Base-by-base conservation (phyloP, 257 asterid species). In the Scutellaria barbata region DNA sequence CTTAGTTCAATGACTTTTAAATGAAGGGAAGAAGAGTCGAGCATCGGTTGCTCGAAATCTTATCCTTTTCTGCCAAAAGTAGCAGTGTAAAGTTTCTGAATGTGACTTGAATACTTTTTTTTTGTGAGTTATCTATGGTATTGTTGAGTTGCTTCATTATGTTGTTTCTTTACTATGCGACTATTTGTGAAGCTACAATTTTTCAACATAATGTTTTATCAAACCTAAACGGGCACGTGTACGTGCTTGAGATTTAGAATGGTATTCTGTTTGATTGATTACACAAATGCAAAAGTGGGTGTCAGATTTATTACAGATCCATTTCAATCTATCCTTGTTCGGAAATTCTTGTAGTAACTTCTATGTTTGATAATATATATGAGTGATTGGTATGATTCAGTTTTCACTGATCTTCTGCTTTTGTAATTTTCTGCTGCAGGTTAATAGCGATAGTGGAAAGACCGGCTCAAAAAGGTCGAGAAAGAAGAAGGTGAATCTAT, bases 401-500 rank as follows among this genome's bases (percentile, higher is more conserved):
- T 18, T 54, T 50, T 47, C 45, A 50, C 47, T 79, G 72, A 73
- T 52, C 45, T 10, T 52, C 47, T 46, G 7, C 47, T 59, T 30
- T 55, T 68, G 8, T n/a, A 2, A 14, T 61, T 68, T 65, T 72
- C 61, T 41, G 18, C 60, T 74, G 76, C 86, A 87, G 93, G 82
- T 78, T 67, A 74, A 47, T 50, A 87, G 78, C 4, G 69, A 83
- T 25, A 57, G 71, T 22, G 90, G 82, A 39, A 77, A 79, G 16
- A 48, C 68, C 40, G 52, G 62, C 61, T 73, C 81, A 17, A 89
- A 83, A 84, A 87, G 84, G 77, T 63, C 92, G 45, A 81, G 88
- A 82, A 89, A 75, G 90, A 90, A 90, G 90, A 90, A 85, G 93
- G 95, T 89, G 73, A 53, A 51, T 25, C 54, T 65, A 10, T 57